These are phyloP conservation scores for Cryptosporidium felis DNA, from an alignment of 169 alveolate species.

Conservation along the genomic window DNA sequence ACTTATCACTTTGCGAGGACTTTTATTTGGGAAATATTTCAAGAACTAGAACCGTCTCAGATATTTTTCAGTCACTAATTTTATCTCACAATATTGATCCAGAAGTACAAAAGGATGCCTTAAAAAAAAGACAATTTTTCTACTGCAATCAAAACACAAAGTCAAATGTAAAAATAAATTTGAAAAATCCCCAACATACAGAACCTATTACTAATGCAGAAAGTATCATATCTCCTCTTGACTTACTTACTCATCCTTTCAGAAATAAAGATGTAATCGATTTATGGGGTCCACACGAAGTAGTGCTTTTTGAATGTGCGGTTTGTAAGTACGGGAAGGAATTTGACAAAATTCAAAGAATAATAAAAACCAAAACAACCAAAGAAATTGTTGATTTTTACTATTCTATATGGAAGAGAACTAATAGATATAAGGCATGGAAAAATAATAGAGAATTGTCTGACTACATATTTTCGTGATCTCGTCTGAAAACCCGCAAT, in stretches of 20 bases:
- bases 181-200: background rate
- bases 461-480: slow-evolving; percentile 36
- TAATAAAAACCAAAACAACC: slow-evolving; percentile 80
- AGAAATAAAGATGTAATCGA: slow-evolving; percentile 78
- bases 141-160: background rate
- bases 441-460: slow-evolving; percentile 78
- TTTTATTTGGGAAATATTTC: slow-evolving; percentile 72
- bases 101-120: background rate
- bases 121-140: background rate
- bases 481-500: too few relatives aligned
- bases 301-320: slow-evolving; percentile 82
- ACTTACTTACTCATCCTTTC: slow-evolving; percentile 73
- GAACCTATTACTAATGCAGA: slow-evolving; percentile 43
- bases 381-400: slow-evolving; percentile 84
- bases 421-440: slow-evolving; percentile 83
- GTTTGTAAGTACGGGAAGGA: slow-evolving; percentile 84
- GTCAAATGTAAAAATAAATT: background rate
- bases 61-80: slow-evolving; percentile 16
- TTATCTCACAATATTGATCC: slow-evolving; percentile 54
- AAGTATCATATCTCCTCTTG: slow-evolving; percentile 72
- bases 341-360: slow-evolving; percentile 79
- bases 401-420: slow-evolving; percentile 83
- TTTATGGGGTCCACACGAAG: slow-evolving; percentile 87
- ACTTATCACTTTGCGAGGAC: slow-evolving; percentile 73
- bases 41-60: slow-evolving; percentile 45